phyloP scores from a whole-genome alignment of 192 early-diverging fungal species.

The Podochytrium sp. region DNA sequence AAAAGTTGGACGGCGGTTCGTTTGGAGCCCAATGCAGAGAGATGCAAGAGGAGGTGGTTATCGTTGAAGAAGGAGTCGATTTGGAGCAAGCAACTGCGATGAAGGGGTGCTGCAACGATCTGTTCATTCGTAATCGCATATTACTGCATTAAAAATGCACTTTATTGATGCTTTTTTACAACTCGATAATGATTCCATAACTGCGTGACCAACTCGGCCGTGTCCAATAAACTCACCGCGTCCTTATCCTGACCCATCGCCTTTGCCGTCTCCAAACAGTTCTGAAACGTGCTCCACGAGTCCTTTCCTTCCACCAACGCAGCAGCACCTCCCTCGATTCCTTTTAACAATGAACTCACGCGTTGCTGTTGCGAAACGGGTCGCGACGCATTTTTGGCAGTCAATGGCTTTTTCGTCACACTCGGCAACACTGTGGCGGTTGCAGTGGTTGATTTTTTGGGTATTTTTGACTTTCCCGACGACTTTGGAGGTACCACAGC shows the following conservation, averaged over 20 bases:
- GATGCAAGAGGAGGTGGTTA: not conserved
- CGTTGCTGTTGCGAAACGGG: conserved; percentile 8
- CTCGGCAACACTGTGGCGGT: not conserved
- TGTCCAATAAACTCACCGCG: conserved; percentile 1
- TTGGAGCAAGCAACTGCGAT: not conserved
- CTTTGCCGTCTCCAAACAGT: conserved; percentile 25
- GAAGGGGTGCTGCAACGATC: not conserved
- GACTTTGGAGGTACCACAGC: not conserved
- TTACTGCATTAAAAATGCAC: not conserved
- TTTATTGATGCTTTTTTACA: not conserved
- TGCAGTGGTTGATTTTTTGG: not conserved
- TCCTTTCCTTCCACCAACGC: not conserved
- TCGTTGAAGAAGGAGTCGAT: not conserved
- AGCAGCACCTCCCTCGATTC: not conserved
- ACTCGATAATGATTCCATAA: conserved; percentile 25
- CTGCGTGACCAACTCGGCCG: conserved; percentile 17
- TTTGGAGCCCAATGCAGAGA: not conserved
- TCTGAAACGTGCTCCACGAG: conserved; percentile 21
- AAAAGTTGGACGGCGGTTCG: not conserved
- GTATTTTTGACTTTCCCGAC: not conserved
- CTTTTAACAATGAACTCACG: not conserved
- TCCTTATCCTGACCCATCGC: conserved; percentile 4
- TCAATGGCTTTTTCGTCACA: not conserved
- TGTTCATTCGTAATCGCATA: not conserved
- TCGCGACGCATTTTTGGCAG: not conserved